These are phyloP conservation scores for Phytophthora pinifolia DNA, from an alignment of 352 stramenopile genomes.

Conservation along the genomic window DNA sequence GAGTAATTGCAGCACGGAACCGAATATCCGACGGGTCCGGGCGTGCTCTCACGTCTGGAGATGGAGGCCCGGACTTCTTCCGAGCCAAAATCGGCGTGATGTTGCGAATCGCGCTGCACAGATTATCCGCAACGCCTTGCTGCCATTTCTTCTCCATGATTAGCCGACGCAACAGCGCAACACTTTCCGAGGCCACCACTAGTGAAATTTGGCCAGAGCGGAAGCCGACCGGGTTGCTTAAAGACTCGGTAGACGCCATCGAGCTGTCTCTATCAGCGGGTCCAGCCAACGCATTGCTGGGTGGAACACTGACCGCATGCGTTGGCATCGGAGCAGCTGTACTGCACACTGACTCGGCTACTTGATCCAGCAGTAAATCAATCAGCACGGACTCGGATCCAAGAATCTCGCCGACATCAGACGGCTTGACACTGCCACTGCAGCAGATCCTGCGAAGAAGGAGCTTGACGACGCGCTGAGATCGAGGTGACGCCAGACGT, in stretches of 20 bases:
- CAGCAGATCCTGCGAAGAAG: slow-evolving; percentile 72
- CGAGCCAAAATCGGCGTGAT: slow-evolving; percentile 60
- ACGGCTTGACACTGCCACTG: slow-evolving; percentile 65
- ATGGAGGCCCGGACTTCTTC: slow-evolving; percentile 30
- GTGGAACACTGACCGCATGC: slow-evolving; percentile 48
- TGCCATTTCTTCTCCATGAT: slow-evolving; percentile 73
- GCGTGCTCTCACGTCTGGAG: slow-evolving; percentile 3
- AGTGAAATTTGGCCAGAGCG: slow-evolving; percentile 80
- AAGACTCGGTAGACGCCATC: slow-evolving; percentile 57
- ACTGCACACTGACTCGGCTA: slow-evolving; percentile 84
- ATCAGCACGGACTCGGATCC: slow-evolving; percentile 80
- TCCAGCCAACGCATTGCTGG: slow-evolving; percentile 23
- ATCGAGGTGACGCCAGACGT: slow-evolving; percentile 70
- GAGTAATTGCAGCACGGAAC: slow-evolving; percentile 69
- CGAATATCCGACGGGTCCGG: slow-evolving; percentile 58
- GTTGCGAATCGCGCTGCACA: slow-evolving; percentile 75
- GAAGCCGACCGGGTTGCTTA: slow-evolving; percentile 83
- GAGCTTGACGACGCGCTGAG: slow-evolving; percentile 82
- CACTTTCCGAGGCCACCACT: slow-evolving; percentile 77
- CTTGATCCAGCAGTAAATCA: slow-evolving; percentile 85
- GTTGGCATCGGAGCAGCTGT: slow-evolving; percentile 65
- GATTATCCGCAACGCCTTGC: slow-evolving; percentile 55
- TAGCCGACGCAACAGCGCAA: slow-evolving; percentile 71
- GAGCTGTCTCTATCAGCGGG: slow-evolving; percentile 23
- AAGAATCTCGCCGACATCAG: slow-evolving; percentile 67